Conservation (phyloP, 2,329 filamentous ascomycete species). For the Coniochaeta ligniaria region DNA sequence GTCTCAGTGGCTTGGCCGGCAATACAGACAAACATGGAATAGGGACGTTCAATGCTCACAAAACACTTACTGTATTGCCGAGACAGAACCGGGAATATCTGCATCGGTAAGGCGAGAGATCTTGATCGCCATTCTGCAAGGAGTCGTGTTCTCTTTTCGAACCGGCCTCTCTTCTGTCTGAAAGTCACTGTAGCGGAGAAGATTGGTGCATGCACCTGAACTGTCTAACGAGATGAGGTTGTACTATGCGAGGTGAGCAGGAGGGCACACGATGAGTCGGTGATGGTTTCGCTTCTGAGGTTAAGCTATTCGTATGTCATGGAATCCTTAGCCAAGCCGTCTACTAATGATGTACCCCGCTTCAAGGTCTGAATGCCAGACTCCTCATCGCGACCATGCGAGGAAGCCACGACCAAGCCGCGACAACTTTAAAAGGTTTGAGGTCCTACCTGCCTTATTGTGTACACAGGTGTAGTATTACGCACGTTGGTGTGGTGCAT, state of each 20-base stretch:
- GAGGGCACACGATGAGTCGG: not conserved
- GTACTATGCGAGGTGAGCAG: not conserved
- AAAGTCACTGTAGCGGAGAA: not conserved
- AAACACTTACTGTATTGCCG: constrained; percentile 49
- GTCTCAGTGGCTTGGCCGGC: not conserved
- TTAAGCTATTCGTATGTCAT: too few species aligned
- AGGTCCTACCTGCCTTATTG: not conserved
- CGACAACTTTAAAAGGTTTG: not conserved
- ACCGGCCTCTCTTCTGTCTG: not conserved
- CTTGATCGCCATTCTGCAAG: constrained; percentile 38
- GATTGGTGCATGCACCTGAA: not conserved
- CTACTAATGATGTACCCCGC: not conserved
- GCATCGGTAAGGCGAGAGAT: constrained; percentile 46
- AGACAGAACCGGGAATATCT: constrained; percentile 58
- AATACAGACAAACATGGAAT: not conserved
- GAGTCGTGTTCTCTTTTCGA: not conserved
- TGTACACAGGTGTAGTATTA: too few species aligned
- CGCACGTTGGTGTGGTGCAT: too few species aligned
- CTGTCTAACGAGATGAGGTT: not conserved
- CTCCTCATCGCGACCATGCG: not conserved
- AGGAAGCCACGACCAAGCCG: not conserved
- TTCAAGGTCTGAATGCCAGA: not conserved
- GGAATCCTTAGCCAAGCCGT: not conserved
- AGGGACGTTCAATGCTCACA: not conserved
- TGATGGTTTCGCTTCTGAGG: not conserved